phyloP scores from a whole-genome alignment of 345 rosid species.

The Brassica carinata region DNA sequence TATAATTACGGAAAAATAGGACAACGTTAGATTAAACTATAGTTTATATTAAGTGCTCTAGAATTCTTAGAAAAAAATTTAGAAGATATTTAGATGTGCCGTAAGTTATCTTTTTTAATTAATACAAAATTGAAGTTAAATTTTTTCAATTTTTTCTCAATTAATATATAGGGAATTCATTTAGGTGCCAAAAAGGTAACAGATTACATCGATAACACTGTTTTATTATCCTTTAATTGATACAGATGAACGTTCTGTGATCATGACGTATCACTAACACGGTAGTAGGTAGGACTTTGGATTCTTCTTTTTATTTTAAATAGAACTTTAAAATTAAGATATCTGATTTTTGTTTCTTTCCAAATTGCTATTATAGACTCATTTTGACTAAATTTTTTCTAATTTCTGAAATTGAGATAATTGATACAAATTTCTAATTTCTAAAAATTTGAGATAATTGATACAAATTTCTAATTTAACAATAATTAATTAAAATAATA shows the following conservation, averaged over 20 bases:
- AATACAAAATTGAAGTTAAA: no score
- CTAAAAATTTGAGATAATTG: not conserved
- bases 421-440: no score
- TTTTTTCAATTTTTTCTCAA: no score
- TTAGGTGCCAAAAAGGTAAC: conserved; percentile 16
- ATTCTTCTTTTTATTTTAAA: not conserved
- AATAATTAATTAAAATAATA: not conserved
- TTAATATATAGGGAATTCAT: not conserved
- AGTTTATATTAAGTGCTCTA: no score
- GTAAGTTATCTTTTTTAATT: no score
- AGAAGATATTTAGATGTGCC: no score
- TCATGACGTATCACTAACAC: conserved; percentile 22
- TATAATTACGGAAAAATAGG: no score
- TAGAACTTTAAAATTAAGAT: conserved; percentile 1
- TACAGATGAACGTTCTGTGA: conserved; percentile 11
- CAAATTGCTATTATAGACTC: not conserved
- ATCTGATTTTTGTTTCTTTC: not conserved
- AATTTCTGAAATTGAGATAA: no score
- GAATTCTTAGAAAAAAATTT: no score
- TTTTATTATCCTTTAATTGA: not conserved
- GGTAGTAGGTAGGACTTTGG: conserved; percentile 22
- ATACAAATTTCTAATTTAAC: not conserved
- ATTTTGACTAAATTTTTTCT: not conserved
- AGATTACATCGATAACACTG: conserved; percentile 24
- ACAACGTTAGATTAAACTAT: no score